Evolutionary conservation across 192 early-diverging fungal species (phyloP).

Genomic region (Coemansia erecta): DNA sequence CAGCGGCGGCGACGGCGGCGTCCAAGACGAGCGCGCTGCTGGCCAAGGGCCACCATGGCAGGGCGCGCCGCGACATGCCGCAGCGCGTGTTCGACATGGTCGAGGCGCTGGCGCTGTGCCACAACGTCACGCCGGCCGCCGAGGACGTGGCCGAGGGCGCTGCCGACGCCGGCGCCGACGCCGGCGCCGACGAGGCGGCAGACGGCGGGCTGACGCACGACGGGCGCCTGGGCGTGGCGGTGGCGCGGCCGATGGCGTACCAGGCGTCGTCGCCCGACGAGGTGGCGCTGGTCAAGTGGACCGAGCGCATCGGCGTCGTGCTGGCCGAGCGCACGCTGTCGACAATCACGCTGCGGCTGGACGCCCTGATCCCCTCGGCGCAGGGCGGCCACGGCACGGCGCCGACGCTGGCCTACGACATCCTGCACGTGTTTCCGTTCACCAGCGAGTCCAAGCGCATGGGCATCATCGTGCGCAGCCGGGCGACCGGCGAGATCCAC

Average conservation of each 20-base stretch:
- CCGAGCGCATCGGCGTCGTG: conserved; percentile 79
- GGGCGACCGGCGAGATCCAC: conserved; percentile 66
- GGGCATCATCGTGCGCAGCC: conserved; percentile 85
- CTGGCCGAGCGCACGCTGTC: conserved; percentile 75
- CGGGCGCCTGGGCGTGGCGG: conserved; percentile 12
- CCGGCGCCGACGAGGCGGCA: background rate
- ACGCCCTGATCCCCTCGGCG: conserved; percentile 25
- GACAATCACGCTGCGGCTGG: conserved; percentile 64
- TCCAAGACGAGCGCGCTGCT: conserved; percentile 9
- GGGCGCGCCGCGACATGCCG: conserved; percentile 78
- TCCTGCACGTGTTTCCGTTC: conserved; percentile 96
- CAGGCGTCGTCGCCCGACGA: conserved; percentile 98
- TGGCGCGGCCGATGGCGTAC: conserved; percentile 62
- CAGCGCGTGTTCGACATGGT: conserved; percentile 85
- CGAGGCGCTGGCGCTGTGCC: conserved; percentile 83
- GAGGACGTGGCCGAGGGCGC: conserved; percentile 19
- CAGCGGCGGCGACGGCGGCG: background rate
- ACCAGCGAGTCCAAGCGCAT: conserved; percentile 97
- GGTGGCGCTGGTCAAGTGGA: conserved; percentile 92
- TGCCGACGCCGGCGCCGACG: too few relatives aligned
- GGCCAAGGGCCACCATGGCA: conserved; percentile 45
- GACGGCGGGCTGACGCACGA: conserved; percentile 12
- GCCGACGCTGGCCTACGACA: conserved; percentile 63
- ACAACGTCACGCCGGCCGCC: conserved; percentile 72
- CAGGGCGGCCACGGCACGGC: conserved; percentile 26